These are phyloP conservation scores for Schizochytrium sp. DNA, from an alignment of 108 stramenopile genomes.

Conservation along the genomic window DNA sequence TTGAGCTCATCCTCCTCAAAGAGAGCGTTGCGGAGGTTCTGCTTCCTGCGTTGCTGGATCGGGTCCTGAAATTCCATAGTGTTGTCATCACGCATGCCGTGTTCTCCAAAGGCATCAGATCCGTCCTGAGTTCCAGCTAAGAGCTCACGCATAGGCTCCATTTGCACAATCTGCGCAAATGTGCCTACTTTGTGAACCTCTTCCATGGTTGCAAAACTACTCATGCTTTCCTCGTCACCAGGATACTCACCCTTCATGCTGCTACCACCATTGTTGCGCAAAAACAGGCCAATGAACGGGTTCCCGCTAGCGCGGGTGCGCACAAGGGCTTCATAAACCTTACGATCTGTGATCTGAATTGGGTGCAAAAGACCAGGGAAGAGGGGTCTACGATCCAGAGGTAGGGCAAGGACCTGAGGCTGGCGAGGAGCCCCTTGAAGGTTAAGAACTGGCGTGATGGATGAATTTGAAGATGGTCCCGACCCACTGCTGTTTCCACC, in stretches of 20 bases:
- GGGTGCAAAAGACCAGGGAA: conserved; percentile 73
- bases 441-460: conserved; percentile 7
- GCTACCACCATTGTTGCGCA: conserved; percentile 65
- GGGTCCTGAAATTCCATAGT: conserved; percentile 12
- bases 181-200: conserved; percentile 74
- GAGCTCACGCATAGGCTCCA: conserved; percentile 61
- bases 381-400: conserved; percentile 71
- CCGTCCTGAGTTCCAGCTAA: conserved; percentile 17
- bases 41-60: conserved; percentile 26
- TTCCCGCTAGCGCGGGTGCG: conserved; percentile 56
- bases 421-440: conserved; percentile 65
- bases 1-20: conserved; percentile 54
- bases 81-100: neutral
- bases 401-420: conserved; percentile 71
- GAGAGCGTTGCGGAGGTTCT: conserved; percentile 48
- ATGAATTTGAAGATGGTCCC: neutral
- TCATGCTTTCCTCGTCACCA: neutral
- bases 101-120: conserved; percentile 22
- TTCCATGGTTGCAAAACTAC: conserved; percentile 33
- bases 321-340: conserved; percentile 68
- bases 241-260: neutral
- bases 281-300: conserved; percentile 72
- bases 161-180: conserved; percentile 70
- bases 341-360: conserved; percentile 69
- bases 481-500: neutral